Percentiles rank a stretch among this genome's conserved stretches.
Evolutionary conservation across 2,329 filamentous ascomycete species (phyloP).

Genomic region (Claviceps cyperi): DNA sequence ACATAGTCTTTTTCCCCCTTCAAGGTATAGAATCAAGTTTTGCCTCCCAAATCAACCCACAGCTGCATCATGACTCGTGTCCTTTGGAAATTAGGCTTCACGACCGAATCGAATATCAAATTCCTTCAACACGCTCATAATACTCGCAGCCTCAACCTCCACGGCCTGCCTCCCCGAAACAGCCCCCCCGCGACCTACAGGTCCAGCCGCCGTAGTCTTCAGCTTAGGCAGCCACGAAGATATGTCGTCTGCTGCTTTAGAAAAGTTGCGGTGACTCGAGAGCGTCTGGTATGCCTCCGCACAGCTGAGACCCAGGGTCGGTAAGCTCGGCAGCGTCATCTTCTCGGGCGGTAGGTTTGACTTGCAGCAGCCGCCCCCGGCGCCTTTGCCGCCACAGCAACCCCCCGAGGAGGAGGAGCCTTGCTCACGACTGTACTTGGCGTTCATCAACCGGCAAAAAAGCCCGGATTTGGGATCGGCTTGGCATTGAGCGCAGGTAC

Average conservation of each 20-base stretch:
- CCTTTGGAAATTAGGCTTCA: slow-evolving; percentile 14
- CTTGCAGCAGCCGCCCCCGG: slow-evolving; percentile 52
- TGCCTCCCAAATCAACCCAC: no score
- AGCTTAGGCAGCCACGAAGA: slow-evolving; percentile 64
- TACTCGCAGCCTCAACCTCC: slow-evolving; percentile 70
- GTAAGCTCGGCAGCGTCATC: slow-evolving; percentile 21
- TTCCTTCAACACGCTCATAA: slow-evolving; percentile 72
- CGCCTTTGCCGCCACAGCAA: slow-evolving; percentile 49
- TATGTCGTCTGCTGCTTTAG: slow-evolving; percentile 58
- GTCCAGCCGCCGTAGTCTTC: slow-evolving; percentile 36
- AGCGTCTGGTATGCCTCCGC: slow-evolving; percentile 69
- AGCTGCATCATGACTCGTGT: background rate
- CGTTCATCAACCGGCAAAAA: slow-evolving; percentile 70
- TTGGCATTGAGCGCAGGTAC: slow-evolving; percentile 65
- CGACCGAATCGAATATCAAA: slow-evolving; percentile 62
- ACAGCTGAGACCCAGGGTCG: slow-evolving; percentile 50
- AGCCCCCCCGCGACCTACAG: slow-evolving; percentile 12
- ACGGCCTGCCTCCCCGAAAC: slow-evolving; percentile 41
- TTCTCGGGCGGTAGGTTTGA: slow-evolving; percentile 17
- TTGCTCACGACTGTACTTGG: slow-evolving; percentile 37
- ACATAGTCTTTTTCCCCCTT: no score
- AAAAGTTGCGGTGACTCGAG: slow-evolving; percentile 62
- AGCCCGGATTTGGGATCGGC: slow-evolving; percentile 66
- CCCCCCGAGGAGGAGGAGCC: slow-evolving; percentile 11
- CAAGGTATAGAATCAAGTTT: no score